Base-by-base conservation (phyloP, 1,139 yeast species). In the Geotrichum bryndzae region DNA sequence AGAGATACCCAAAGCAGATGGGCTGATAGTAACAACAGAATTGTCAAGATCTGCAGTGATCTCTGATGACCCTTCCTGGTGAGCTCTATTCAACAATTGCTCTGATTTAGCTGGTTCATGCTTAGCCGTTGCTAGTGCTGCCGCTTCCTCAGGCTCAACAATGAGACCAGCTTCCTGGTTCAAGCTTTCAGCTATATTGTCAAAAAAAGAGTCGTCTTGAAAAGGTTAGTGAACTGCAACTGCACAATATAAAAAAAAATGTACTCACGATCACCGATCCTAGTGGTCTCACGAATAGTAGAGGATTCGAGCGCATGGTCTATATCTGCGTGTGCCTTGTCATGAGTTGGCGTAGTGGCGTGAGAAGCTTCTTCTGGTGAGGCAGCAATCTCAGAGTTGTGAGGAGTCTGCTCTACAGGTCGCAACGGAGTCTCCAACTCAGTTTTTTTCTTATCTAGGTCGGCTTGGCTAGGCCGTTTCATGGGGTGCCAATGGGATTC, bases 401-500 rank as follows among this genome's bases (percentile, higher is more conserved):
- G 13, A 52, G 45, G 2, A 23, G 35, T 5, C n/a, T n/a, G 58
- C 33, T 22, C 22, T 41, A n/a, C 48, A 41, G 48, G 48, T 23
- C 5, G 10, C 10, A n/a, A 18, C 2, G 23, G 10, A 15, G 18
- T 15, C 8, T 1, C 5, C 23, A 41, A 41, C 18, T 41, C 10
- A 18, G n/a, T 41, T 7, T 41, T 13, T 41, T 41, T 41, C 48
- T 31, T 27, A 15, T 51, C 25, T 23, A 56, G 13, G 13, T 56
- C 59, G 23, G 52, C 23, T 22, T 22, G 51, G 45, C 55, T 54
- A 3, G 61, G 61, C 18, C 61, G 61, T 29, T 48, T 35, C 41
- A 51, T 41, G 22, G 61, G 61, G 45, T 58, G 52, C 61, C 61
- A 58, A 31, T 58, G 57, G 22, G 51, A 35, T 23, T 58, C 58